Evolutionary conservation across 1,284 basidiomycete species (phyloP), one percentile per base, ranked within the genome.

Genomic region (Pseudozyma pruni): DNA sequence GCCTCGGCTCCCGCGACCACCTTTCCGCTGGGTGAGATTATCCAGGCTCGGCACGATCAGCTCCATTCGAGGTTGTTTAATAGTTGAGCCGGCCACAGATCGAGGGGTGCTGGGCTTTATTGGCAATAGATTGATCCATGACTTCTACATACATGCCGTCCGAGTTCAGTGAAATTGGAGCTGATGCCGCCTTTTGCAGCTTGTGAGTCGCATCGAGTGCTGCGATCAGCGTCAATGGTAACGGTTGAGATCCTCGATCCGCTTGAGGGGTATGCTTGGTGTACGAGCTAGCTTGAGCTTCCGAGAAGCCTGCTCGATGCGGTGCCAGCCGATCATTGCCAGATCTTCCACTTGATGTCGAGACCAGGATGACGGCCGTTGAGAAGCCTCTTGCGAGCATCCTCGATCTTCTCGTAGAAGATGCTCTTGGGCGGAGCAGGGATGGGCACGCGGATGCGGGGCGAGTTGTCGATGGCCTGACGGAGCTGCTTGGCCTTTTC

Each of bases 11-110:
- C 93, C 5, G 90, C 90, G 22, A 93, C 89, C 70, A 96, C 91
- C 5, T 98, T 94, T 93, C 95, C 95, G 0, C 83, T 98, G 14
- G 94, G 94, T n/a, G 95, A 98, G 83, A 91, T 98, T 39, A 85
- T 98, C 17, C 89, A 91, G 38, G 88, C 89, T 27, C 86, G 95
- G 63, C 95, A 98, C 83, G 95, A 98, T 84, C 85, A 94, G 76
- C 90, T 96, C 81, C 95, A 98, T 84, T 94, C 93, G 33, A 87
- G 94, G 47, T 91, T 98, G 71, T 98, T 98, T 86, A 98, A 98
- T 83, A 83, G 82, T 39, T 84, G 41, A 58, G 8, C 19, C 22
- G 9, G 20, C 4, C 19, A 9, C 22, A 6, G 17, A 25, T 4
- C 5, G 19, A n/a, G n/a, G n/a, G n/a, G n/a, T n/a, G 6, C 10